Percentiles rank a stretch among this genome's conserved stretches.
Conservation (phyloP, 2,329 filamentous ascomycete genomes). For the Penicillium griseofulvum region DNA sequence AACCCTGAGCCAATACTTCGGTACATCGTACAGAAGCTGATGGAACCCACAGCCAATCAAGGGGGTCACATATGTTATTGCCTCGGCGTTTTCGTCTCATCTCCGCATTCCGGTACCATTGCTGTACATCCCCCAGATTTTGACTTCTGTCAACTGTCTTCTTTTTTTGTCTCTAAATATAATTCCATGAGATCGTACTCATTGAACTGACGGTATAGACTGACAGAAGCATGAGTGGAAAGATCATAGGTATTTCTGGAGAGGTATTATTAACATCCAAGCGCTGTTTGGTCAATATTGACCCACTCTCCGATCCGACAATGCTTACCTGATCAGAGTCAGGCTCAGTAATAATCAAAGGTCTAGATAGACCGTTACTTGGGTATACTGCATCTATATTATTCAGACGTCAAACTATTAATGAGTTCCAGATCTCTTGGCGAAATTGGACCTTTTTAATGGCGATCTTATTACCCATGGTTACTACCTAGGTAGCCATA, state of each 20-base stretch:
- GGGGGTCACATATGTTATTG: slow-evolving; percentile 11
- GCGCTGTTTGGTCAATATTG: slow-evolving; percentile 19
- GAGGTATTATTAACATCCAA: slow-evolving; percentile 25
- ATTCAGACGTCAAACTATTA: not conserved
- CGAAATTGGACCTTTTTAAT: not conserved
- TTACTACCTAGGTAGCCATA: not conserved
- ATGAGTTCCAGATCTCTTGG: not conserved
- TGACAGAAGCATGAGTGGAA: not conserved
- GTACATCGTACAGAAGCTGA: slow-evolving; percentile 9
- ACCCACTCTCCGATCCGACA: slow-evolving; percentile 7
- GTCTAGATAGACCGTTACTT: not conserved
- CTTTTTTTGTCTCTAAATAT: not conserved
- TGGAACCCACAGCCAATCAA: slow-evolving; percentile 17
- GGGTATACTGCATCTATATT: not conserved
- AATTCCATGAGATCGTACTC: not conserved
- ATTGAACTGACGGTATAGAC: not conserved
- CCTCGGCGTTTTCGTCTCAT: slow-evolving; percentile 12
- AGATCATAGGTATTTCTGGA: not conserved
- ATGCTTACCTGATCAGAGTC: slow-evolving; percentile 10
- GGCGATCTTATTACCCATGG: not conserved
- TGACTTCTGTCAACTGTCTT: not conserved
- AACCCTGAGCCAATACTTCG: slow-evolving; percentile 2
- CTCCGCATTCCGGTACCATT: slow-evolving; percentile 13
- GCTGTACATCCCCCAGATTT: not conserved
- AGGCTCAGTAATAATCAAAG: slow-evolving; percentile 1